Evolutionary conservation across 192 early-diverging fungal species (phyloP).

Genomic region (Obelidium mucronatum): DNA sequence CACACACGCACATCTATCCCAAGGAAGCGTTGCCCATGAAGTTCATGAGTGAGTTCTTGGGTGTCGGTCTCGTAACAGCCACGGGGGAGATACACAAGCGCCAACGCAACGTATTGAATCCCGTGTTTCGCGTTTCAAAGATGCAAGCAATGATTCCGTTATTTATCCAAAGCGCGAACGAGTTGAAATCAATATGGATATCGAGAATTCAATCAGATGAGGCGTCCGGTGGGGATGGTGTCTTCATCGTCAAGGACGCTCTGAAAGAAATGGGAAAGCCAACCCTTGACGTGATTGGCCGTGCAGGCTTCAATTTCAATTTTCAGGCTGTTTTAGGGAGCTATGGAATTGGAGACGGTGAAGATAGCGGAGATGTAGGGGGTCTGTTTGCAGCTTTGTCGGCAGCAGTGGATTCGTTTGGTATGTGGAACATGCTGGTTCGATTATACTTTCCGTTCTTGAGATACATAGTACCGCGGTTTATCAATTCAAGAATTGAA

Average conservation of each 20-base stretch:
- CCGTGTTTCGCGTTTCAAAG: not conserved
- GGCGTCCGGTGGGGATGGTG: too few relatives aligned
- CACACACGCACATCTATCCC: not conserved
- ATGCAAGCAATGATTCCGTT: not conserved
- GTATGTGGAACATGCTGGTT: not conserved
- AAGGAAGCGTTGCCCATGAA: not conserved
- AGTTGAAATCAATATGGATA: not conserved
- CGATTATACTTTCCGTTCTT: not conserved
- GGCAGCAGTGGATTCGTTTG: not conserved
- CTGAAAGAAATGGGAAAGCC: not conserved
- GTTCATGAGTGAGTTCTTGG: not conserved
- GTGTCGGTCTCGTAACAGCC: not conserved
- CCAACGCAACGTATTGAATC: conserved; percentile 10
- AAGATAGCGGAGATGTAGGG: not conserved
- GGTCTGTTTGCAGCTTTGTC: not conserved
- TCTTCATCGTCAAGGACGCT: not conserved
- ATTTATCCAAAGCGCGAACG: not conserved
- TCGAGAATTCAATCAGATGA: not conserved
- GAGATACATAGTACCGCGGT: not conserved
- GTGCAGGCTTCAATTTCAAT: conserved; percentile 4
- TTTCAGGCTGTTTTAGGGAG: not conserved
- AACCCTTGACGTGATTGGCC: conserved; percentile 19
- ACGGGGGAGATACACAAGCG: conserved; percentile 10
- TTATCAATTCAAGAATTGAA: not conserved
- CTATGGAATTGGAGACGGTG: too few relatives aligned